Conservation (phyloP, 179 eudicot species). For the Beta corolliflora region DNA sequence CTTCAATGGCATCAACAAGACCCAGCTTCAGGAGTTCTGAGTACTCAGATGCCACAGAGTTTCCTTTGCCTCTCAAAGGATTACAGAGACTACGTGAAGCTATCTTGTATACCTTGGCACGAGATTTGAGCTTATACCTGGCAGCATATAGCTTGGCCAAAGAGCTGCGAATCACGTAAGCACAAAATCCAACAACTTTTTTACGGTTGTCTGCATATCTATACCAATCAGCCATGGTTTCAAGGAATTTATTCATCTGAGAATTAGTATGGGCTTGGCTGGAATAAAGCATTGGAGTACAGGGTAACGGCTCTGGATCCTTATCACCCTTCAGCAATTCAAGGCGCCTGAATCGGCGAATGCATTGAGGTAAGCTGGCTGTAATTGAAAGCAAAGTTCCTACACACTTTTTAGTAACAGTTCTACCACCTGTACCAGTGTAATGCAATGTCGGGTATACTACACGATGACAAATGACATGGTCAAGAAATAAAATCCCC, state of each 20-base stretch:
- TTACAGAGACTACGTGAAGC: constrained; percentile 84
- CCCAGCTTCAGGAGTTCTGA: constrained; percentile 83
- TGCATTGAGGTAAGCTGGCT: constrained; percentile 81
- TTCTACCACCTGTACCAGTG: constrained; percentile 76
- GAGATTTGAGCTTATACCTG: constrained; percentile 84
- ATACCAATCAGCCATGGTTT: constrained; percentile 98
- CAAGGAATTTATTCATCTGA: constrained; percentile 98
- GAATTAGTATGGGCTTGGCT: constrained; percentile 94
- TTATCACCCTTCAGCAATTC: constrained; percentile 79
- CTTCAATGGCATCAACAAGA: constrained; percentile 81
- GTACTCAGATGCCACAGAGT: constrained; percentile 61
- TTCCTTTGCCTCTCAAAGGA: constrained; percentile 64
- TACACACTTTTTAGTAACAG: constrained; percentile 74
- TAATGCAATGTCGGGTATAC: constrained; percentile 86
- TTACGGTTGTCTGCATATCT: constrained; percentile 91
- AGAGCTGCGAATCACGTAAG: constrained; percentile 90
- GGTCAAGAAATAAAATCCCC: constrained; percentile 85
- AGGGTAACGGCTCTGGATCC: constrained; percentile 95
- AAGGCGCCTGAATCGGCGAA: constrained; percentile 69
- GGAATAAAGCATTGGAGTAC: constrained; percentile 89
- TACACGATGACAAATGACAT: constrained; percentile 73
- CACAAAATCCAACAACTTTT: constrained; percentile 89
- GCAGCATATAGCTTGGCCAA: constrained; percentile 92
- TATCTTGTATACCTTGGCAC: constrained; percentile 82
- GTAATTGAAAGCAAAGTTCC: constrained; percentile 96